These are phyloP conservation scores for Lichtheimia hyalospora DNA, from an alignment of 371 early-diverging fungal genomes.

Conservation along the genomic window DNA sequence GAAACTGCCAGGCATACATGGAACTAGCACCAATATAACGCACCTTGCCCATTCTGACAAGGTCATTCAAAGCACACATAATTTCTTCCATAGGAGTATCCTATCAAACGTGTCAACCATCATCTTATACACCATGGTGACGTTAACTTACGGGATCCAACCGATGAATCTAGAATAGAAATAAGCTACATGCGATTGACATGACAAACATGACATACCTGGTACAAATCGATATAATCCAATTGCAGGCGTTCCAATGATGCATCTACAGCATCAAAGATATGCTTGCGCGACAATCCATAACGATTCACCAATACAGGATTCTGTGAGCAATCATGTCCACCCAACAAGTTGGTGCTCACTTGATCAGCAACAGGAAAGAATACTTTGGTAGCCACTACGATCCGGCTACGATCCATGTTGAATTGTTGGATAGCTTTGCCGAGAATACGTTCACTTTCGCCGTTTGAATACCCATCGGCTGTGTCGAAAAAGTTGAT, in stretches of 20 bases:
- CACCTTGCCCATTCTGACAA: conserved; percentile 51
- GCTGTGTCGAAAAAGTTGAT: conserved; percentile 44
- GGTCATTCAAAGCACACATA: conserved; percentile 57
- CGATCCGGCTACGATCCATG: conserved; percentile 39
- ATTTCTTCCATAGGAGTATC: conserved; percentile 48
- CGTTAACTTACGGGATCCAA: conserved; percentile 22
- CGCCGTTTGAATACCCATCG: conserved; percentile 36
- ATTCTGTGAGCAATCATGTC: not conserved
- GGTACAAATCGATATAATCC: conserved; percentile 67
- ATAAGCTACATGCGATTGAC: no score
- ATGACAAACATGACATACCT: no score
- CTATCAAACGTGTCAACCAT: not conserved
- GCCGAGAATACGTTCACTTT: conserved; percentile 40
- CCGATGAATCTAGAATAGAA: conserved; percentile 43
- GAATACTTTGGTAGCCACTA: conserved; percentile 38
- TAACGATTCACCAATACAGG: conserved; percentile 18
- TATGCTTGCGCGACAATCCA: conserved; percentile 55
- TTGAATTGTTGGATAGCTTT: conserved; percentile 36
- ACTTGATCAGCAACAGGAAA: conserved; percentile 1
- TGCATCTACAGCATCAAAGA: conserved; percentile 53
- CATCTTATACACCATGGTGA: not conserved
- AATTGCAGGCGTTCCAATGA: conserved; percentile 45
- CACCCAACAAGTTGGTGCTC: not conserved
- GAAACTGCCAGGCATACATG: conserved; percentile 41
- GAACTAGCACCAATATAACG: conserved; percentile 42